phyloP scores from a whole-genome alignment of 2,329 filamentous ascomycete genomes.

The Venturia asperata region DNA sequence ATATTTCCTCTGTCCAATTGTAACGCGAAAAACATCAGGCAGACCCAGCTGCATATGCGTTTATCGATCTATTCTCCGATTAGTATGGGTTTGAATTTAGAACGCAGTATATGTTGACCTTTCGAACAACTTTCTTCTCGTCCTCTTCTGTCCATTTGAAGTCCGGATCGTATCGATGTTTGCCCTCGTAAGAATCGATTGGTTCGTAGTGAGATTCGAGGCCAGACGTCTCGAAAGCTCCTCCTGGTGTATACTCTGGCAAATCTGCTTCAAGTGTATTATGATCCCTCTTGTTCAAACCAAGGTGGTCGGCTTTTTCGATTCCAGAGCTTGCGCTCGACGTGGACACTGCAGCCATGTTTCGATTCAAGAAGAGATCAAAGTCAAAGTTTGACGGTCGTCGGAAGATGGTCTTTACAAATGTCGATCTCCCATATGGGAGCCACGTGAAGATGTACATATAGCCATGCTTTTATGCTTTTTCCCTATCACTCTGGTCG shows the following conservation, averaged over 20 bases:
- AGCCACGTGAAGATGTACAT: neutral
- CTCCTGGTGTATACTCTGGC: neutral
- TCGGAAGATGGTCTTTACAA: neutral
- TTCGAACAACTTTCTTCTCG: constrained; percentile 49
- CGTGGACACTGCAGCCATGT: neutral
- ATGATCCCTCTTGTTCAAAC: neutral
- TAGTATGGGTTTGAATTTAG: neutral
- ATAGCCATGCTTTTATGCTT: neutral
- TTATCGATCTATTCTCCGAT: constrained; percentile 34
- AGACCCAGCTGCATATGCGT: constrained; percentile 39
- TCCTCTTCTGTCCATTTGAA: constrained; percentile 52
- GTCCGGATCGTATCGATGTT: constrained; percentile 52
- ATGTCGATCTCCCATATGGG: neutral
- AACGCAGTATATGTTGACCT: constrained; percentile 33
- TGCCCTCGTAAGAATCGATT: constrained; percentile 51
- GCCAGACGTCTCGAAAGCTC: constrained; percentile 4
- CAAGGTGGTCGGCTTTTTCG: neutral
- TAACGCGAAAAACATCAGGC: constrained; percentile 57
- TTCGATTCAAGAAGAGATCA: neutral
- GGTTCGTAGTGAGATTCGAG: constrained; percentile 40
- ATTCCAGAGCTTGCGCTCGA: constrained; percentile 1
- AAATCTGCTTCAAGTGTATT: neutral
- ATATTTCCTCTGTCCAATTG: constrained; percentile 60
- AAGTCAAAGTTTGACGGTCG: neutral
- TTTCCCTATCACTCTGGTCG: neutral